A percentile compares a stretch with the other conserved stretches of the same genome.
Evolutionary conservation across 2,329 filamentous ascomycete species (phyloP).

Genomic region (Apiospora sp.): DNA sequence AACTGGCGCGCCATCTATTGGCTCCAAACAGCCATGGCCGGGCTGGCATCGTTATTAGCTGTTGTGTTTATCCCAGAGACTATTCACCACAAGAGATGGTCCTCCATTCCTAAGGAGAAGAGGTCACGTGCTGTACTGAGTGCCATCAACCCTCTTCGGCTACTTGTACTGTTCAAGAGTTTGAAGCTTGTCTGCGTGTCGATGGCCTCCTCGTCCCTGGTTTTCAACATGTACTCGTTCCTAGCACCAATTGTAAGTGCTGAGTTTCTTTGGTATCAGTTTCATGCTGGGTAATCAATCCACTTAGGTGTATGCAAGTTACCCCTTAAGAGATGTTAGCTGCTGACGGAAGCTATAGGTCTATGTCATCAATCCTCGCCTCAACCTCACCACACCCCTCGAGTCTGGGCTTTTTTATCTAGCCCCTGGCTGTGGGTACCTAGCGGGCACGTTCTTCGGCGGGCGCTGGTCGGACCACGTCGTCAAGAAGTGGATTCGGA

Average conservation of each 20-base stretch:
- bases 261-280: neutral
- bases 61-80: slow-evolving; percentile 36
- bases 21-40: slow-evolving; percentile 43
- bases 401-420: slow-evolving; percentile 78
- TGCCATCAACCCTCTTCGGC: slow-evolving; percentile 5
- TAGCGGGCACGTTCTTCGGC: slow-evolving; percentile 75
- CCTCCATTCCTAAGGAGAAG: neutral
- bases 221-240: slow-evolving; percentile 15
- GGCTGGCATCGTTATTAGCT: slow-evolving; percentile 38
- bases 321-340: too few relatives aligned
- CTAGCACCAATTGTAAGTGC: slow-evolving; percentile 9
- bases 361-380: slow-evolving; percentile 78
- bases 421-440: slow-evolving; percentile 74
- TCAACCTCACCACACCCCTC: slow-evolving; percentile 70
- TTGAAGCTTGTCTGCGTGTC: slow-evolving; percentile 1
- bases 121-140: neutral
- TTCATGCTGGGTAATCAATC: too few relatives aligned
- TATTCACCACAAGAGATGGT: slow-evolving; percentile 8
- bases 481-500: slow-evolving; percentile 70
- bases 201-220: slow-evolving; percentile 6
- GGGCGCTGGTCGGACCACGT: slow-evolving; percentile 74
- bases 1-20: slow-evolving; percentile 43
- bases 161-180: neutral
- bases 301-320: neutral
- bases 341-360: neutral